phyloP scores from a whole-genome alignment of 2,329 filamentous ascomycete genomes.

The Exserohilum rostratum region DNA sequence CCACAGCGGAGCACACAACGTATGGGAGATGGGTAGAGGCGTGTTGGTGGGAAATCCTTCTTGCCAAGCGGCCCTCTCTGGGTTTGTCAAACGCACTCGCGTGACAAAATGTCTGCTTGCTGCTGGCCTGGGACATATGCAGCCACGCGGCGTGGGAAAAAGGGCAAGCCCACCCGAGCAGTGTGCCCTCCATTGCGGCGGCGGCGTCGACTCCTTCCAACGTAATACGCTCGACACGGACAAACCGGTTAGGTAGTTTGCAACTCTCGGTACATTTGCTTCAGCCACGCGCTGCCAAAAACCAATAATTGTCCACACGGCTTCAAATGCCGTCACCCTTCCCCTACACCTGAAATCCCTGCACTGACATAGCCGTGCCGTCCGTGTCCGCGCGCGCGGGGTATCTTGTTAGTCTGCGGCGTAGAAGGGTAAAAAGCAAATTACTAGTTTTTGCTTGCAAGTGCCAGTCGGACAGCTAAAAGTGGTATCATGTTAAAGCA shows the following conservation, averaged over 20 bases:
- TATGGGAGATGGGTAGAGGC: not conserved
- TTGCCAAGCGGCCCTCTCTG: conserved; percentile 2
- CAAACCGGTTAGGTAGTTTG: too few species aligned
- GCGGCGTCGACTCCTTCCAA: conserved; percentile 4
- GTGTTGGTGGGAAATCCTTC: conserved; percentile 1
- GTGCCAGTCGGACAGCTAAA: not conserved
- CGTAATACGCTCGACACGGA: conserved; percentile 10
- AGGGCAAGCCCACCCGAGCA: conserved; percentile 9
- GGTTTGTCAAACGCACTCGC: conserved; percentile 3
- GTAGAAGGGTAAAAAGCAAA: conserved; percentile 14
- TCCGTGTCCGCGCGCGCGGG: conserved; percentile 9
- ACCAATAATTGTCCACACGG: conserved; percentile 13
- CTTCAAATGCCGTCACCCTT: conserved; percentile 15
- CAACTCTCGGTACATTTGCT: conserved; percentile 20
- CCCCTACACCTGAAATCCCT: conserved; percentile 8
- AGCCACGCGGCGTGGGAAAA: conserved; percentile 16
- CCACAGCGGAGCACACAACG: conserved; percentile 1
- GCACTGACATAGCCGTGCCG: conserved; percentile 5
- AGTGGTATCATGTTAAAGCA: conserved; percentile 13
- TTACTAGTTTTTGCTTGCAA: conserved; percentile 4
- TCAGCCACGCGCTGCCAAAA: conserved; percentile 11
- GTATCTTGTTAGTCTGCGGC: conserved; percentile 16
- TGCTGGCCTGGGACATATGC: conserved; percentile 14
- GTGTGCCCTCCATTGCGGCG: too few species aligned
- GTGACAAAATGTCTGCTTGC: conserved; percentile 7